These are phyloP conservation scores for Sanghuangporus weigelae DNA, from an alignment of 1,284 basidiomycete genomes.

Conservation along the genomic window DNA sequence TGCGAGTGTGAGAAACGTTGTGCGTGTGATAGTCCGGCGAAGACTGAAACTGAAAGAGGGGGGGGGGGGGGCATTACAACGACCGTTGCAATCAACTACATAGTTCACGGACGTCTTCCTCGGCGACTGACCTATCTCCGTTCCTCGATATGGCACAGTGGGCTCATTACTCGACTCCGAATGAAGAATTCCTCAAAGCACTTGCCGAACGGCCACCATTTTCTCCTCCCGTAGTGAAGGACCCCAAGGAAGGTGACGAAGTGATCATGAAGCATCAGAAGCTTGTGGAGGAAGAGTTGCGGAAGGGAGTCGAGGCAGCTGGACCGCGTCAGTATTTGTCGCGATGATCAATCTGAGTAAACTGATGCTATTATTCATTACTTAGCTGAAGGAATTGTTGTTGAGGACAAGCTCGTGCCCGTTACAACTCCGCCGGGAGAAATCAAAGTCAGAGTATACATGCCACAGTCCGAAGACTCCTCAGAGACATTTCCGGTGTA, in stretches of 20 bases:
- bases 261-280: background rate
- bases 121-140: no score
- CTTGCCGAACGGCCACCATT: background rate
- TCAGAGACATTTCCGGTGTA: constrained; percentile 9
- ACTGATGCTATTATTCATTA: background rate
- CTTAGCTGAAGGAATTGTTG: constrained; percentile 7
- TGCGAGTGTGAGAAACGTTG: no score
- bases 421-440: constrained; percentile 7
- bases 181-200: background rate
- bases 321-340: constrained; percentile 5
- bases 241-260: background rate
- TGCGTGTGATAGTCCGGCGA: no score
- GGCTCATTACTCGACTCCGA: constrained; percentile 10
- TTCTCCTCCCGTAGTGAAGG: background rate
- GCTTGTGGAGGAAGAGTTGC: background rate
- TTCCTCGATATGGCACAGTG: constrained; percentile 7
- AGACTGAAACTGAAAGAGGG: no score
- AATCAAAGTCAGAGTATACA: constrained; percentile 11
- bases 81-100: no score
- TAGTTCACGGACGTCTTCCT: no score
- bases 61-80: no score
- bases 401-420: constrained; percentile 1
- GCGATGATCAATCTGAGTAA: background rate
- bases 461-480: background rate
- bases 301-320: background rate